These are phyloP conservation scores for Mycena amicta DNA, from an alignment of 768 basidiomycete species.

Conservation along the genomic window DNA sequence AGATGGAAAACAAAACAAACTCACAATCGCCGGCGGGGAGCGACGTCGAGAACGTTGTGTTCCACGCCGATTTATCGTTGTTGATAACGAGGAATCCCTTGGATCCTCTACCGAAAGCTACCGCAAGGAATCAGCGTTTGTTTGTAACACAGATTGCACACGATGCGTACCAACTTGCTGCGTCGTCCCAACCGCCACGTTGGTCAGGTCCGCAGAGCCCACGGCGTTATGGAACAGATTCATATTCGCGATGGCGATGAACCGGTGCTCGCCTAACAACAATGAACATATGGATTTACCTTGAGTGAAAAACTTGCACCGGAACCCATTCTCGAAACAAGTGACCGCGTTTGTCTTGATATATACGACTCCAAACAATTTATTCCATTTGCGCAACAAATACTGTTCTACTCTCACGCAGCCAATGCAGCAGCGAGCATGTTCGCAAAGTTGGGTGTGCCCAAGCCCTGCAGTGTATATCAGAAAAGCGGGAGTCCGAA, in stretches of 20 bases:
- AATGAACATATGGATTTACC: too few species aligned
- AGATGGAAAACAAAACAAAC: slow-evolving; percentile 5
- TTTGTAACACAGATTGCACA: not conserved
- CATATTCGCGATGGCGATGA: slow-evolving; percentile 43
- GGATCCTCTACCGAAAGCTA: slow-evolving; percentile 35
- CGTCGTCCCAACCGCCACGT: slow-evolving; percentile 30
- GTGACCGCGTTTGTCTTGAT: slow-evolving; percentile 30
- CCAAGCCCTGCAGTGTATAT: slow-evolving; percentile 23
- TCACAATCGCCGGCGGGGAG: slow-evolving; percentile 17
- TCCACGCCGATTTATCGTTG: slow-evolving; percentile 43
- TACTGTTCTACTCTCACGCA: too few species aligned
- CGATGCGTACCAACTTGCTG: slow-evolving; percentile 24
- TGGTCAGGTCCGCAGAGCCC: slow-evolving; percentile 33
- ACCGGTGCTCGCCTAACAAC: slow-evolving; percentile 28
- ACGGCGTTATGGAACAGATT: slow-evolving; percentile 41
- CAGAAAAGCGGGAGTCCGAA: not conserved
- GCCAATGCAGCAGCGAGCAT: slow-evolving; percentile 15
- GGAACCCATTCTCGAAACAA: slow-evolving; percentile 21
- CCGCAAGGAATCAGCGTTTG: not conserved
- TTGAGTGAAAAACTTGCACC: too few species aligned
- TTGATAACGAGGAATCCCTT: slow-evolving; percentile 45
- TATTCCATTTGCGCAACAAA: too few species aligned
- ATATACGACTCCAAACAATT: too few species aligned
- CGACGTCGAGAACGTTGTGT: slow-evolving; percentile 38
- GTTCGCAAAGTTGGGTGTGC: slow-evolving; percentile 27